phyloP scores from a whole-genome alignment of 768 basidiomycete genomes.

The Porpolomopsis calyptriformis region DNA sequence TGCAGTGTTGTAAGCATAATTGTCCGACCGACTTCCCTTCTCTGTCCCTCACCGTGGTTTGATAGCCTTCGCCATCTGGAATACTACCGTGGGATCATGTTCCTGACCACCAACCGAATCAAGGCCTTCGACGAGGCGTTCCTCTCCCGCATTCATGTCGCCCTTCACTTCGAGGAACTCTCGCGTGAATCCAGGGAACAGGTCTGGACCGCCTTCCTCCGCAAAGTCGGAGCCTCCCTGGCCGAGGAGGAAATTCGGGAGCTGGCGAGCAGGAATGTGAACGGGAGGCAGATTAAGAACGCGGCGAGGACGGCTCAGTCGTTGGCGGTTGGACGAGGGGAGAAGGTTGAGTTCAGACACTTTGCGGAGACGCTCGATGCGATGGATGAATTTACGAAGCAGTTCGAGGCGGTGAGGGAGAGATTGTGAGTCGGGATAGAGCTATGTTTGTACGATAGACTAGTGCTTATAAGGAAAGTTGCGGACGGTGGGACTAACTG shows the following conservation, averaged over 20 bases:
- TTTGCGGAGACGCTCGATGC: constrained; percentile 49
- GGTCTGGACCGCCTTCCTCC: constrained; percentile 55
- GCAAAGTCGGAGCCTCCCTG: constrained; percentile 32
- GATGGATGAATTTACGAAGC: constrained; percentile 47
- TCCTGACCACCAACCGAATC: constrained; percentile 47
- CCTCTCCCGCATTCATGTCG: constrained; percentile 57
- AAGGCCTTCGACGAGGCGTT: constrained; percentile 59
- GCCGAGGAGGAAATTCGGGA: constrained; percentile 32
- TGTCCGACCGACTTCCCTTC: not conserved
- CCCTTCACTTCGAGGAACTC: constrained; percentile 54
- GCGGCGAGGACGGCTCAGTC: constrained; percentile 55
- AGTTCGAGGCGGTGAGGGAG: constrained; percentile 23
- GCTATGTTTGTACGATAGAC: not conserved
- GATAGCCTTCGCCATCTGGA: constrained; percentile 44
- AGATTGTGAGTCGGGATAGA: not conserved
- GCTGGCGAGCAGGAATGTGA: constrained; percentile 42
- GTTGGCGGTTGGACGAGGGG: constrained; percentile 38
- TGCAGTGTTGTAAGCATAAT: constrained; percentile 43
- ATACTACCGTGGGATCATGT: constrained; percentile 47
- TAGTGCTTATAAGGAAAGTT: too few relatives aligned
- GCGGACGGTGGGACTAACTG: too few relatives aligned
- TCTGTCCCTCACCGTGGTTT: not conserved
- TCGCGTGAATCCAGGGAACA: constrained; percentile 40
- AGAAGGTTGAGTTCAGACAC: constrained; percentile 39
- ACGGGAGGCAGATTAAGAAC: constrained; percentile 64